Base-by-base conservation (phyloP, 2,329 filamentous ascomycete genomes). In the Talaromyces atroroseus region DNA sequence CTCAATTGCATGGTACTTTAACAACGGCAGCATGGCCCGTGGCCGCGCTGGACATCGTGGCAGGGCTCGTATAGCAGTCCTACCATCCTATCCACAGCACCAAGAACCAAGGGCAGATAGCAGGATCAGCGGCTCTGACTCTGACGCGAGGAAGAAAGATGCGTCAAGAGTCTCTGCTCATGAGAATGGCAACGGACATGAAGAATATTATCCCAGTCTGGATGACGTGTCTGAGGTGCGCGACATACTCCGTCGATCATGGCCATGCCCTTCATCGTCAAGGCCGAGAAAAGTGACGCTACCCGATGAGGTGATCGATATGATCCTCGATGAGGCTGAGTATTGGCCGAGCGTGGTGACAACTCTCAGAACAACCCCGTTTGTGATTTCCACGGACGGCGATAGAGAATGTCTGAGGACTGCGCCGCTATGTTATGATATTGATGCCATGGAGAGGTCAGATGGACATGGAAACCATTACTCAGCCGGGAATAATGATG, bases 261-360 rank as follows among this genome's bases (percentile, higher is more conserved):
- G 70, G 66, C 49, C 45, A 14, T 46, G 26, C 2, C 48, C 52
- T 3, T 26, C 20, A 20, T 48, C 52, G 20, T 24, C 44, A 6
- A 16, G n/a, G 10, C 57, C 53, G 61, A 46, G 38, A 34, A 34
- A n/a, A 51, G 4, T 60, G 58, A 38, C 18, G 60, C 64, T 74
- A 1, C 72, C 72, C 0, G 57, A 60, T n/a, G 72, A 74, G 50
- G 63, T 74, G 32, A 62, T 73, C 24, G 72, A 74, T 63, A 60
- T 71, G 59, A 74, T 74, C 44, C 55, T 74, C 34, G 72, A 74
- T 58, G 63, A 63, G 26, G 72, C 71, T 1, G 72, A 65, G 42
- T 65, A 65, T 47, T 65, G 64, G 64, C 61, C 63, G 5, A 64
- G 59, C 14, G 54, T 63, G 42, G 57, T 59, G 48, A 53, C 57